Evolutionary conservation across 257 asterid species (phyloP), one percentile per base, ranked within the genome.

Genomic region (Lantana camara): DNA sequence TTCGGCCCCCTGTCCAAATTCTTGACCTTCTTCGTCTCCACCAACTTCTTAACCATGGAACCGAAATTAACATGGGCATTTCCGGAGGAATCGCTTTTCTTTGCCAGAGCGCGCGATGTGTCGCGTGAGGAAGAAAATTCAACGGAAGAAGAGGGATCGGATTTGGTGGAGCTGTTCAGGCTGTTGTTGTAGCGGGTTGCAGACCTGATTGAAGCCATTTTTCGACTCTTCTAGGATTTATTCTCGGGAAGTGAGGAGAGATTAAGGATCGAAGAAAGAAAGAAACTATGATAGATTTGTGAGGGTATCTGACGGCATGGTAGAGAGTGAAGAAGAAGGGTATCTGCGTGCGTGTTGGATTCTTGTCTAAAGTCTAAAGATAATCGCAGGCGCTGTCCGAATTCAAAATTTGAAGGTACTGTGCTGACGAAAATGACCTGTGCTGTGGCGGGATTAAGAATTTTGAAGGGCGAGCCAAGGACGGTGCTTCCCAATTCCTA

Each of bases 61-160:
- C 76, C 63, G 67, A 89, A 73, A 63, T 82, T 86, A 7, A 67
- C 55, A 7, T 44, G 66, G 32, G 32, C 5, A 27, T 27, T 2
- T 27, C 4, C 32, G 50, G 67, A 21, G 54, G 77, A 70, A 19
- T 63, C 48, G 35, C 70, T 75, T 49, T 75, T 72, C 64, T 72
- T 80, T 67, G 76, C 32, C 70, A 83, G 52, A 46, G 91, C 74
- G 4, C 82, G 89, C 23, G 92, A 74, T 0, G 73, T 38, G 2
- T 13, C 63, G 0, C 64, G 73, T 1, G 83, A 50, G 20, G 67
- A 10, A 9, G 79, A 17, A 70, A 58, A 73, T 7, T 88, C 95
- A 0, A 82, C 68, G 34, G 96, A 89, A 15, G 98, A 85, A 27
- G 97, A 83, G 17, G 89, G 93, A 67, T 84, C 89, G 65, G 98